Base-by-base conservation (phyloP, 129 eudicot genomes). In the Tanacetum coccineum region DNA sequence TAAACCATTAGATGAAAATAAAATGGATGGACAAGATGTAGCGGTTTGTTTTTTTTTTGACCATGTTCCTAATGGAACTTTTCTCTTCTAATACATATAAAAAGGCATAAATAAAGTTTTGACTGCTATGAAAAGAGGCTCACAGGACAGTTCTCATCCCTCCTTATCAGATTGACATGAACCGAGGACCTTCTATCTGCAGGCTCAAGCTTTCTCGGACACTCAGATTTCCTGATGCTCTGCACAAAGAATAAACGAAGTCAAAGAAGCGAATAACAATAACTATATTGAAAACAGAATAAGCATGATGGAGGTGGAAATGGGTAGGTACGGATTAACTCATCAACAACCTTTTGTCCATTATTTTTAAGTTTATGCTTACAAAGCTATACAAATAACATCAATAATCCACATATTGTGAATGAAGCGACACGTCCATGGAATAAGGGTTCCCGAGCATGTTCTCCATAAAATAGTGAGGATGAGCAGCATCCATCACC, bases 181-280 rank as follows among this genome's bases (percentile, higher is more conserved):
- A 90, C 97, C 53, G 80, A 70, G 46, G 95, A 71, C 72, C 81
- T 80, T 68, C 85, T 74, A 78, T 87, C 85, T 6, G 83, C 89
- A 67, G 97, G 95, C 81, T 84, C 91, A 71, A 90, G 97, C 81
- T 90, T 95, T 76, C 83, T 84, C n/a, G 97, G 97, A 66, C 95
- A 90, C 83, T 90, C 89, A 26, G 97, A 90, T 60, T 80, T 90
- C 71, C 73, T 80, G 52, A 90, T 87, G 77, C 97, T 90, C 97
- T 90, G 85, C 81, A 75, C 32, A 44, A 66, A 53, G 39, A 73
- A 45, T 57, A 56, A 46, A 22, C 17, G 57, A 28, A 26, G 53
- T 32, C 61, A 56, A 63, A 4, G 69, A 47, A 48, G 20, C 10
- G 7, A 62, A 21, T 8, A 39, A 39, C 28, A 28, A 39, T 36